phyloP scores from a whole-genome alignment of 345 rosid species.

The Cardamine chenopodiifolia region DNA sequence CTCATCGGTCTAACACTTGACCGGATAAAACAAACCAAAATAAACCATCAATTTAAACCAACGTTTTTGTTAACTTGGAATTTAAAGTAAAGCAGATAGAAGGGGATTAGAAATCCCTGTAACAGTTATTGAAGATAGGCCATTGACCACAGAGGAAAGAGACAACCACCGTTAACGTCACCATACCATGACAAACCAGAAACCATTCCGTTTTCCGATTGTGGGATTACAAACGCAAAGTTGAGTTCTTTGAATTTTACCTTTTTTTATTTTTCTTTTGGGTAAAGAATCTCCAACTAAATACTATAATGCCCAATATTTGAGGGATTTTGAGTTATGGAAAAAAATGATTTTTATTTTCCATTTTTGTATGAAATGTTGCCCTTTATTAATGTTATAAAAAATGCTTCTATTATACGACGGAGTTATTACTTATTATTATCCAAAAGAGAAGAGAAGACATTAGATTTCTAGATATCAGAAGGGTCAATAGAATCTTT shows the following conservation, averaged over 20 bases:
- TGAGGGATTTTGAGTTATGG: slow-evolving; percentile 1
- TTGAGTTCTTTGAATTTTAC: background rate
- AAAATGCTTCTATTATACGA: slow-evolving; percentile 11
- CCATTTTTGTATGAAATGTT: background rate
- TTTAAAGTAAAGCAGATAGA: no score
- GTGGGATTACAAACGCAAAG: slow-evolving; percentile 15
- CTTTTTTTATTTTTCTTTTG: no score
- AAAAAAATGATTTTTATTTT: background rate
- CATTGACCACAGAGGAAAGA: slow-evolving; percentile 86
- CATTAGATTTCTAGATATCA: slow-evolving; percentile 44
- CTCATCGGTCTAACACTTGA: no score
- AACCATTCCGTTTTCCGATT: slow-evolving; percentile 64
- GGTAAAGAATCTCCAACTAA: background rate
- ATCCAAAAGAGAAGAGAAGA: background rate
- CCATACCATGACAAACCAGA: slow-evolving; percentile 64
- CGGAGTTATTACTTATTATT: background rate
- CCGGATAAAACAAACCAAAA: no score
- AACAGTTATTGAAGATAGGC: slow-evolving; percentile 76
- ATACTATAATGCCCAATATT: background rate
- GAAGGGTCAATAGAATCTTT: slow-evolving; percentile 58
- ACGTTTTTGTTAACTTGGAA: no score
- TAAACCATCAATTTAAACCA: no score
- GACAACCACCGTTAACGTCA: slow-evolving; percentile 59
- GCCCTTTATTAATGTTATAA: background rate
- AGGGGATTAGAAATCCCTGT: no score